Evolutionary conservation across 257 asterid species (phyloP), one percentile per base, ranked within the genome.

Genomic region (Solanum dulcamara): DNA sequence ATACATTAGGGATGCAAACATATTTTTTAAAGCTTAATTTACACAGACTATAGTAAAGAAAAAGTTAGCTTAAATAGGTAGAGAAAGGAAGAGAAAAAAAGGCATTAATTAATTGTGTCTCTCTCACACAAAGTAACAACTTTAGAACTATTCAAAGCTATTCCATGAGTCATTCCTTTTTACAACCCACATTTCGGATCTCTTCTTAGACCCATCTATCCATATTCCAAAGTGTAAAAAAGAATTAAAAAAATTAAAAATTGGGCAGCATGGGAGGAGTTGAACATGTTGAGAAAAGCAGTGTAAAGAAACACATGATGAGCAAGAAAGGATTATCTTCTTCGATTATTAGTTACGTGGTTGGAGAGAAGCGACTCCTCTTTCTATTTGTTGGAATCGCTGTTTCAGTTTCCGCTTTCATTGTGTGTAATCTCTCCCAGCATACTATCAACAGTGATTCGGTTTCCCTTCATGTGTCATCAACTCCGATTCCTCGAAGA

Each of bases 341-440:
- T 77, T 77, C 33, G 2, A 42, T 30, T 7, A 7, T 48, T 32
- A 28, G 68, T 82, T 95, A 95, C 84, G 87, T 93, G 32, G 11
- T 92, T 68, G 88, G 81, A 82, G 92, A 93, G 80, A 95, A 93
- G 7, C 90, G 98, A 85, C 84, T 93, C 26, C 82, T 85, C 24
- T 93, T 93, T 80, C 87, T 94, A 10, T 62, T 93, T 62, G 62
- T 91, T 13, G 98, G 98, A 20, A 80, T 93, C 53, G 87, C 88
- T 46, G 87, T 91, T 38, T 87, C 97, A 1, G 87, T 86, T 64
- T 59, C 86, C 15, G 50, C 89, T 20, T 89, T 90, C 87, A n/a
- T 83, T 35, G 26, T 85, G 2, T 2, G 81, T 50, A 89, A 91
- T n/a, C 48, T 44, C 14, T 71, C 84, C 18, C 48, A 33, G 7